Percentiles rank a stretch among this genome's conserved stretches.
These are phyloP conservation scores for Aspergillus unguis DNA, from an alignment of 2,329 filamentous ascomycete genomes.

Conservation along the genomic window DNA sequence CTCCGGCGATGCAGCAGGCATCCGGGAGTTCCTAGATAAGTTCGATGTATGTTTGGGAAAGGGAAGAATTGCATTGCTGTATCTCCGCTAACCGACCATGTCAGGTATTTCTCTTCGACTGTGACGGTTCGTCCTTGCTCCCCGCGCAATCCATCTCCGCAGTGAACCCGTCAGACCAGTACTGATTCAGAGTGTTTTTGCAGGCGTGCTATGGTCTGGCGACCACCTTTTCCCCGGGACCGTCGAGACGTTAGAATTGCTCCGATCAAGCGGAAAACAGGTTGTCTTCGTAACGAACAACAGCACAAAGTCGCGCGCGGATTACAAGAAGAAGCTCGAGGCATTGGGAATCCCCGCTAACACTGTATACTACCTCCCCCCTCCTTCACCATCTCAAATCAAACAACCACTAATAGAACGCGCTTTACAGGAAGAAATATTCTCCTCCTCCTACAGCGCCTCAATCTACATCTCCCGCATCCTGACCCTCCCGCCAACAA, in stretches of 20 bases:
- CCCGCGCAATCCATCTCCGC: neutral
- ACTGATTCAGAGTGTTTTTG: neutral
- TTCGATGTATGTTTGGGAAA: constrained; percentile 72
- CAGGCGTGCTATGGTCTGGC: constrained; percentile 95
- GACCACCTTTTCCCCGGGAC: constrained; percentile 83
- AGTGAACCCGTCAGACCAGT: constrained; percentile 5
- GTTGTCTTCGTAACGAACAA: constrained; percentile 98
- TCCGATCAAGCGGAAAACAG: constrained; percentile 82
- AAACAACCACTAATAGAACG: neutral
- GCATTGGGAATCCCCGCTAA: constrained; percentile 73
- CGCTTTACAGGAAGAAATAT: constrained; percentile 72
- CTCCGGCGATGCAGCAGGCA: constrained; percentile 71
- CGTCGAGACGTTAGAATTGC: constrained; percentile 77
- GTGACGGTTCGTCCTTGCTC: constrained; percentile 68
- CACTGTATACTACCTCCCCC: constrained; percentile 46
- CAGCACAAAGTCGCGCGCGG: constrained; percentile 88
- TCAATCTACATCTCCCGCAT: constrained; percentile 95
- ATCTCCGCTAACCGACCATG: neutral
- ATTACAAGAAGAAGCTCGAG: constrained; percentile 90
- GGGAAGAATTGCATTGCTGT: neutral
- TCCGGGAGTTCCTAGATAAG: constrained; percentile 78
- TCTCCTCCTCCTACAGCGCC: constrained; percentile 91
- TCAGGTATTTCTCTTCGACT: constrained; percentile 91
- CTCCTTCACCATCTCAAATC: too few species aligned
- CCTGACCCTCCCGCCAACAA: constrained; percentile 70